Base-by-base conservation (phyloP, 1,139 yeast species). In the Pneumocystis sp. region DNA sequence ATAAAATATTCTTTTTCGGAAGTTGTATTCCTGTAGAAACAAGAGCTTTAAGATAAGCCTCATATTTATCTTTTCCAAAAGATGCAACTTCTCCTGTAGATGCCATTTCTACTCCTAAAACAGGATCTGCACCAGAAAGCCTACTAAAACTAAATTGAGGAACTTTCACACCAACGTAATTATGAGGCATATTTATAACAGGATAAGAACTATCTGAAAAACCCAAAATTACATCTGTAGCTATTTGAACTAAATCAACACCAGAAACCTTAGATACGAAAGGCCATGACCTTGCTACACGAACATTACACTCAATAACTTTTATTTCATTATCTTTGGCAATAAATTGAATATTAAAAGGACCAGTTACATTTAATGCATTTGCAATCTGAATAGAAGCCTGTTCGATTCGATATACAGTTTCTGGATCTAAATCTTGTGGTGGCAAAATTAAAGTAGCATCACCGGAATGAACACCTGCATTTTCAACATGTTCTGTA, bases 381-480 rank as follows among this genome's bases (percentile, higher is more conserved):
- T 86, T 83, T 77, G 96, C 98, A 73, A 93, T 89, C 81, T 91
- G 93, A 67, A 96, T 96, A 68, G 98, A 89, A 63, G 96, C 96
- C 73, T 85, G 95, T 68, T 89, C 96, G 75, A 91, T 89, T 78
- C 97, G 83, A 71, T 83, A 81, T 66, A 90, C 96, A 60, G 96
- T 90, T 78, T 89, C 96, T 69, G 91, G 89, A 70, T 87, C 95
- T 74, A 93, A 83, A 76, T 89, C 96, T 79, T 91, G 97, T 62
- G 97, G 97, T 67, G 98, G 98, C 68, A 93, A 96, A 76, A 93
- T 87, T 74, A 93, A 81, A 63, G 98, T 93, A 68, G 98, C 98
- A 78, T 93, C 98, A 82, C 98, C 98, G 67, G 98, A 93, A 79
- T 93, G 98, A 66, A 93, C 97, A 83, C 98, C 98, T 39, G 98